Conservation (phyloP, 2,329 filamentous ascomycete genomes). For the Diaporthe sp. region DNA sequence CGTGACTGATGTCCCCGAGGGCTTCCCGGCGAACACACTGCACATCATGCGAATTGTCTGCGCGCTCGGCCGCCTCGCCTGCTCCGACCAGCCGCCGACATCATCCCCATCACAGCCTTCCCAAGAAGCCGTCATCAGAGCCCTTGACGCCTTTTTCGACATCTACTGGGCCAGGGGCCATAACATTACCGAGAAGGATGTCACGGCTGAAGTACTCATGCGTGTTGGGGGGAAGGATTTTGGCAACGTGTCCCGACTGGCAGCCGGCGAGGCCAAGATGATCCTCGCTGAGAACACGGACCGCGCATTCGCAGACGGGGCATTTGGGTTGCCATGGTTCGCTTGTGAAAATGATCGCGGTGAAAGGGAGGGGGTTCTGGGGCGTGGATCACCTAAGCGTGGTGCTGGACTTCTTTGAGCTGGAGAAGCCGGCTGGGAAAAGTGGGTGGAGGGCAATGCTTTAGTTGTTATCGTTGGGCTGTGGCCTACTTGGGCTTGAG, state of each 20-base stretch:
- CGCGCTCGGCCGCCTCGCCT: conserved; percentile 40
- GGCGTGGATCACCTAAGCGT: conserved; percentile 52
- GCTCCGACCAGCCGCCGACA: conserved; percentile 23
- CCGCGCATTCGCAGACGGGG: conserved; percentile 47
- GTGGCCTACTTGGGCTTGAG: no score
- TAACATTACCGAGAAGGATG: conserved; percentile 42
- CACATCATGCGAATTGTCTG: conserved; percentile 48
- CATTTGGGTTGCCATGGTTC: conserved; percentile 53
- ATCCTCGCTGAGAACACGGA: conserved; percentile 48
- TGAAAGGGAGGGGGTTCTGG: conserved; percentile 49
- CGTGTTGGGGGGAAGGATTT: conserved; percentile 40
- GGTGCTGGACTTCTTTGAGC: conserved; percentile 47
- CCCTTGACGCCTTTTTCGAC: conserved; percentile 47
- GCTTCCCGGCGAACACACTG: conserved; percentile 50
- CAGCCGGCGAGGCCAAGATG: conserved; percentile 43
- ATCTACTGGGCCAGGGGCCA: conserved; percentile 47
- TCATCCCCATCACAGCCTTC: background rate
- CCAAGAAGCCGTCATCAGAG: conserved; percentile 36
- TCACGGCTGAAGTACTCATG: conserved; percentile 42
- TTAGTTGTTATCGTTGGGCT: no score
- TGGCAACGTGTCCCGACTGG: conserved; percentile 42
- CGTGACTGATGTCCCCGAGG: conserved; percentile 41
- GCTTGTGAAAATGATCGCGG: conserved; percentile 46
- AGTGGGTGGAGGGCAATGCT: conserved; percentile 48
- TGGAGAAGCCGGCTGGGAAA: conserved; percentile 40